Evolutionary conservation across 306 rosid species (phyloP).

Genomic region (Prunus kanzakura): DNA sequence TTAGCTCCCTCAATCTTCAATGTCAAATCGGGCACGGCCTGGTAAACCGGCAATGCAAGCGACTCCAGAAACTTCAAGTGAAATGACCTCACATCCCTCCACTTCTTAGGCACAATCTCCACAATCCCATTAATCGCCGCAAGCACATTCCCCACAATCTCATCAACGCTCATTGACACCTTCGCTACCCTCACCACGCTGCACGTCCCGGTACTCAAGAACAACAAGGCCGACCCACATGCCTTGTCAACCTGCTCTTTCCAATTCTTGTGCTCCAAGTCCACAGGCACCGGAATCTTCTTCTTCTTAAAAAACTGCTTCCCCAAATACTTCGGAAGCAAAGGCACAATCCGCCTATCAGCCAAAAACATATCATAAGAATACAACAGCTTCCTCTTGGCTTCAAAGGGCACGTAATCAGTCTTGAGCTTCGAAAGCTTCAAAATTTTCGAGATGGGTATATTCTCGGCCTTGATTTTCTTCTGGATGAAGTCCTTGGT

Average conservation of each 20-base stretch:
- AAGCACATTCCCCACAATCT: conserved; percentile 55
- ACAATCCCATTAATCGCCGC: conserved; percentile 51
- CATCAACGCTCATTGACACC: conserved; percentile 41
- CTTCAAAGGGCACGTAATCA: conserved; percentile 66
- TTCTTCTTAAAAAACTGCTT: conserved; percentile 73
- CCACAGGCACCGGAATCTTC: conserved; percentile 76
- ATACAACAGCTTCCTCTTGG: conserved; percentile 61
- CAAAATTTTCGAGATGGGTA: conserved; percentile 54
- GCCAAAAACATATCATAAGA: conserved; percentile 67
- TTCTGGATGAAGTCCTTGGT: conserved; percentile 42
- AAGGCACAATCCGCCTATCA: conserved; percentile 50
- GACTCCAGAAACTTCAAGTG: conserved; percentile 74
- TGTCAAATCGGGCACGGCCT: conserved; percentile 51
- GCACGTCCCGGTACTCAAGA: conserved; percentile 66
- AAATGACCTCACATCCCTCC: conserved; percentile 74
- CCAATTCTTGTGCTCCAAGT: conserved; percentile 69
- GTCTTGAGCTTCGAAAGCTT: conserved; percentile 67
- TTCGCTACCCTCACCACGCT: conserved; percentile 69
- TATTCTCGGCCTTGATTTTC: conserved; percentile 50
- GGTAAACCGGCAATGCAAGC: conserved; percentile 63
- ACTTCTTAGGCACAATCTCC: conserved; percentile 59
- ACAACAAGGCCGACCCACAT: conserved; percentile 48
- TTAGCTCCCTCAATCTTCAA: conserved; percentile 56
- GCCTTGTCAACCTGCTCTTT: conserved; percentile 67
- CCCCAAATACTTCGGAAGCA: conserved; percentile 57